Percentiles rank a stretch among this genome's conserved stretches.
phyloP scores from a whole-genome alignment of 306 rosid species.

The Ziziphus jujuba region DNA sequence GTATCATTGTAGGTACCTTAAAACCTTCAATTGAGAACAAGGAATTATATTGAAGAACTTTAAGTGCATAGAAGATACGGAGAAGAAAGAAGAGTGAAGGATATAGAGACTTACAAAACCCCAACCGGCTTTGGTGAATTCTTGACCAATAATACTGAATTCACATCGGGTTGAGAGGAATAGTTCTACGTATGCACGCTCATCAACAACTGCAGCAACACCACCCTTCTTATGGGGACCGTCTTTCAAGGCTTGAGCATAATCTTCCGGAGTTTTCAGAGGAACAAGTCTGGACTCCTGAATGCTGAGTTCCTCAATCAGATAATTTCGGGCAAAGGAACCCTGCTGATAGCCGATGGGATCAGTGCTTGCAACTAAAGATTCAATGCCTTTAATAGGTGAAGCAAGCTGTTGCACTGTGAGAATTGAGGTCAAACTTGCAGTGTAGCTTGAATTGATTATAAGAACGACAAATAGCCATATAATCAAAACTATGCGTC shows the following conservation, averaged over 20 bases:
- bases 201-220: slow-evolving; percentile 74
- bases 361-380: slow-evolving; percentile 46
- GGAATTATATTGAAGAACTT: too few relatives aligned
- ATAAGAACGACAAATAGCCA: slow-evolving; percentile 96
- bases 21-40: too few relatives aligned
- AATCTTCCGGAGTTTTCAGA: slow-evolving; percentile 52
- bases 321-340: slow-evolving; percentile 61
- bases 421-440: slow-evolving; percentile 95
- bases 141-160: slow-evolving; percentile 74
- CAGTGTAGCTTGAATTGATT: slow-evolving; percentile 93
- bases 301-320: slow-evolving; percentile 58
- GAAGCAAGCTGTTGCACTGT: slow-evolving; percentile 85
- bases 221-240: slow-evolving; percentile 77
- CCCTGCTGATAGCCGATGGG: slow-evolving; percentile 80
- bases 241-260: slow-evolving; percentile 53
- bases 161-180: slow-evolving; percentile 86
- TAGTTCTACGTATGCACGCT: slow-evolving; percentile 76
- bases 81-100: background rate
- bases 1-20: too few relatives aligned
- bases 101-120: slow-evolving; percentile 80
- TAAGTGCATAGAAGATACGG: background rate
- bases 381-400: slow-evolving; percentile 78
- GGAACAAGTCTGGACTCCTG: slow-evolving; percentile 71
- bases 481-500: slow-evolving; percentile 75
- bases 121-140: slow-evolving; percentile 93